Evolutionary conservation across 495 filamentous ascomycete species (phyloP).

Genomic region (Usnea hakonensis): DNA sequence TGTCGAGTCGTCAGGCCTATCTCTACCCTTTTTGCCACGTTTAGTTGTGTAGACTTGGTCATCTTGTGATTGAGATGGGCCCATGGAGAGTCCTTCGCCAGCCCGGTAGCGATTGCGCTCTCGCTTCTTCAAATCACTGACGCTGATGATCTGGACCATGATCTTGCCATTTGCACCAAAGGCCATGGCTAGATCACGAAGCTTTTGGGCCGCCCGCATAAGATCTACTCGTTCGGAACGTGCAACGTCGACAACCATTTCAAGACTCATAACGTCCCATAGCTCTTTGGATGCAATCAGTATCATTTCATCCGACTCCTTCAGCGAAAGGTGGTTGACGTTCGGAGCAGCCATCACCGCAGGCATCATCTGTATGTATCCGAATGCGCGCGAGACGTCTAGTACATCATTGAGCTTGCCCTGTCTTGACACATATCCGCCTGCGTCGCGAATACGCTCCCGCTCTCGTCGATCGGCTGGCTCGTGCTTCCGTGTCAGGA

Average conservation of each 20-base stretch:
- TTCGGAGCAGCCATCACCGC: constrained; percentile 86
- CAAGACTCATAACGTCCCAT: constrained; percentile 87
- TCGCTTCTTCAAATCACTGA: constrained; percentile 79
- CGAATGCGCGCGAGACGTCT: constrained; percentile 88
- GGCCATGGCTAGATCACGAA: constrained; percentile 89
- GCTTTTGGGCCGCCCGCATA: constrained; percentile 93
- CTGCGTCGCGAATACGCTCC: constrained; percentile 84
- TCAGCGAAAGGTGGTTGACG: constrained; percentile 68
- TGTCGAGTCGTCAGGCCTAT: constrained; percentile 69
- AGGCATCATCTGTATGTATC: constrained; percentile 86
- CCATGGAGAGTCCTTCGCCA: constrained; percentile 73
- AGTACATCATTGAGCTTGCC: constrained; percentile 89
- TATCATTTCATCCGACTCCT: constrained; percentile 88
- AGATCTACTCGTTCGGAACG: constrained; percentile 75
- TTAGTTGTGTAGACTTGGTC: constrained; percentile 58
- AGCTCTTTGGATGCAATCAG: constrained; percentile 85
- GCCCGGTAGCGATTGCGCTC: constrained; percentile 61
- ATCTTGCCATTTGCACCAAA: constrained; percentile 90
- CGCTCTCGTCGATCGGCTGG: constrained; percentile 78
- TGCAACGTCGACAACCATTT: constrained; percentile 85
- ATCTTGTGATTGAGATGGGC: constrained; percentile 60
- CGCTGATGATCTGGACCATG: constrained; percentile 96
- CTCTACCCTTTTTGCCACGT: constrained; percentile 51
- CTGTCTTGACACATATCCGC: constrained; percentile 89
- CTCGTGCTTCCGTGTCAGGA: constrained; percentile 85